phyloP scores from a whole-genome alignment of 306 rosid species.

The Begonia masoniana region DNA sequence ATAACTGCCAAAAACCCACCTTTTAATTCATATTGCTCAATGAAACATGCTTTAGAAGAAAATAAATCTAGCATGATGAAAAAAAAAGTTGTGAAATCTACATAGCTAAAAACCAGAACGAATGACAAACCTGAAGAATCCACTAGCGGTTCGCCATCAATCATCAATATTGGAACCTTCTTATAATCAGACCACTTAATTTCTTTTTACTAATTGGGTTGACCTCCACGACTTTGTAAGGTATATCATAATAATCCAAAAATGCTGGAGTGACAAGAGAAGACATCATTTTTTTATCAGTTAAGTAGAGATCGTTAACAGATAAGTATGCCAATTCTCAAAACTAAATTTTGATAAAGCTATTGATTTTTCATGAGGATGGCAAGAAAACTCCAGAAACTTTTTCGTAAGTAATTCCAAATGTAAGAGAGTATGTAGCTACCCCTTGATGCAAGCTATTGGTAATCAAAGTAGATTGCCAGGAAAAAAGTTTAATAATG shows the following conservation, averaged over 20 bases:
- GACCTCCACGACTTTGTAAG: constrained; percentile 86
- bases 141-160: constrained; percentile 81
- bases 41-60: background rate
- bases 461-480: no score
- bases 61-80: background rate
- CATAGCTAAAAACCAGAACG: background rate
- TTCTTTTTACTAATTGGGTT: constrained; percentile 93
- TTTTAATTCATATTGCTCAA: constrained; percentile 3
- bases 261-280: constrained; percentile 46
- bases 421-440: no score
- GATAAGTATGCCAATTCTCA: no score
- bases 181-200: constrained; percentile 88
- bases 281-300: background rate
- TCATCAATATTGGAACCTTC: constrained; percentile 92
- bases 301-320: no score
- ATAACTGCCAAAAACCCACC: constrained; percentile 38
- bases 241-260: constrained; percentile 83
- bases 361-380: no score
- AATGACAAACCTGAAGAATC: constrained; percentile 79
- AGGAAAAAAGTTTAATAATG: no score
- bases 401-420: no score
- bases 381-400: no score
- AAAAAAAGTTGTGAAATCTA: background rate
- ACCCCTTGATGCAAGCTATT: no score
- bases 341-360: no score